phyloP scores from a whole-genome alignment of 164 flowering plant species.

The Cinnamomum micranthum region DNA sequence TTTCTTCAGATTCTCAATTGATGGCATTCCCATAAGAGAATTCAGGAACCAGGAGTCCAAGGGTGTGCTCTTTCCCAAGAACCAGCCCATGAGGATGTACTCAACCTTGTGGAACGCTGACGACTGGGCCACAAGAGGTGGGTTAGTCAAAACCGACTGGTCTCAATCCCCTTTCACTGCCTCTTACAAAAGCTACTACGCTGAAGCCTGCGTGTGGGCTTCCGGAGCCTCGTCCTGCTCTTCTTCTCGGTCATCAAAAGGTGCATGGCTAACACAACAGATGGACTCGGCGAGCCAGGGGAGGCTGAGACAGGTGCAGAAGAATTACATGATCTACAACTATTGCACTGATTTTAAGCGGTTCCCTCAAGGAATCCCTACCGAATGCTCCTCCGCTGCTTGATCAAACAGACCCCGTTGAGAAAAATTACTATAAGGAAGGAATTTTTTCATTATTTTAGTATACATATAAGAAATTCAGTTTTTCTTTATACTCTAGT shows the following conservation, averaged over 20 bases:
- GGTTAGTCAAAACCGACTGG: conserved; percentile 27
- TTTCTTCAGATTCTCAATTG: conserved; percentile 16
- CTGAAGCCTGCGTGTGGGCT: conserved; percentile 18
- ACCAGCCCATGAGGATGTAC: conserved; percentile 26
- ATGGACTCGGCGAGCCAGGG: not conserved
- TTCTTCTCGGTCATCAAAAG: not conserved
- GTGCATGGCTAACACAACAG: not conserved
- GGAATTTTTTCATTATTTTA: no score
- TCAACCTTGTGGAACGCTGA: conserved; percentile 27
- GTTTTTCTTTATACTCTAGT: no score
- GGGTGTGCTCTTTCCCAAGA: conserved; percentile 17
- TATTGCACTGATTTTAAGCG: conserved; percentile 6
- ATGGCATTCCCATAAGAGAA: conserved; percentile 19
- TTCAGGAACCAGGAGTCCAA: conserved; percentile 17
- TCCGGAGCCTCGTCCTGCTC: conserved; percentile 20
- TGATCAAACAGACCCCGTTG: no score
- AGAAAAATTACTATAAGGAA: no score
- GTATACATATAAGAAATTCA: no score
- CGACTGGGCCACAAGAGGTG: conserved; percentile 27
- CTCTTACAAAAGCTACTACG: conserved; percentile 18
- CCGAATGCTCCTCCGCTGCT: not conserved
- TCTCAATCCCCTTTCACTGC: conserved; percentile 23
- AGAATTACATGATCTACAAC: conserved; percentile 12
- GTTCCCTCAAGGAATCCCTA: not conserved
- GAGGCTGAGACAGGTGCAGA: conserved; percentile 6